Base-by-base conservation (phyloP, 1,284 basidiomycete species). In the Gymnopus androsaceus region DNA sequence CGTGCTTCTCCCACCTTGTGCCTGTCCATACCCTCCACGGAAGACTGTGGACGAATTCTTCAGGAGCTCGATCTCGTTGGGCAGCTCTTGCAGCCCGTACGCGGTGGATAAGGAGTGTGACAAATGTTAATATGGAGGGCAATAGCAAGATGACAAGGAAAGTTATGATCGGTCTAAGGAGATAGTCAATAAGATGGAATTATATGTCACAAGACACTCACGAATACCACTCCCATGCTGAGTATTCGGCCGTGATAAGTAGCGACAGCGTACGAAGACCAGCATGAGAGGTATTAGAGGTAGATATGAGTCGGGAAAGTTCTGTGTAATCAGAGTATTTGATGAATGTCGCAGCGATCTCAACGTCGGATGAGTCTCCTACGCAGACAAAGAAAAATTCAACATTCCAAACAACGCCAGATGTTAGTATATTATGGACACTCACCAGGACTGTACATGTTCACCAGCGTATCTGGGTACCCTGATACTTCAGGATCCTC, bases 361-460 rank as follows among this genome's bases (percentile, higher is more conserved):
- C 75, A 60, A 91, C 78, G 64, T 91, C 88, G 25, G 88, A 87
- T 4, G 88, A 76, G 66, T 90, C 88, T 64, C 80, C 88, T 91
- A 67, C 53, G 51, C 54, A 28, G 52, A 8, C 34, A 25, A 28
- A 50, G 49, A 45, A 44, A 52, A 11, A 57, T 25, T 62, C 23
- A 28, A 17, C 28, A 53, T 28, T 36, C 31, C 47, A 51, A 51
- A 55, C n/a, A 44, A 50, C 53, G n/a, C n/a, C n/a, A n/a, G n/a
- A n/a, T n/a, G n/a, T n/a, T n/a, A 64, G 8, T 9, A 41, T 30
- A n/a, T 19, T 6, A 33, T 31, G 33, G n/a, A 34, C 41, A 69
- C 80, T 51, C 62, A 90, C 88, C 86, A 70, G 90, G 90, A 68
- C 88, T 91, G 71, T 89, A 94, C 93, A 95, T 95, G 59, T 91